Conservation (phyloP, 768 basidiomycete species). For the Trametes villosa region DNA sequence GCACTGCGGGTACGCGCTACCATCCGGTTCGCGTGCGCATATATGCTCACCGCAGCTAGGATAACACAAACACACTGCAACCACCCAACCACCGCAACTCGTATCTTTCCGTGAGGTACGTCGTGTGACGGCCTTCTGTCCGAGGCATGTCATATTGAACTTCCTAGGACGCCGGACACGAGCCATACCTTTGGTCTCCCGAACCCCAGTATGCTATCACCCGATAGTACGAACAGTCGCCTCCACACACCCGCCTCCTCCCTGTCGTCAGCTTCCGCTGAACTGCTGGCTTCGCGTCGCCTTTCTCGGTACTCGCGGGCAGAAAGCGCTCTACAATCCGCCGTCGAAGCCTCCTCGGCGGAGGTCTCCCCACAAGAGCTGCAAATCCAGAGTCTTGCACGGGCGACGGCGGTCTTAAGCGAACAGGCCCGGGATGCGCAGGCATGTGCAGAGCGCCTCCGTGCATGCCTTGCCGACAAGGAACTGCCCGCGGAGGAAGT, state of each 20-base stretch:
- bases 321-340: conserved; percentile 46
- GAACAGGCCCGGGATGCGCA: conserved; percentile 51
- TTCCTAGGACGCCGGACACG: conserved; percentile 25
- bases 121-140: not conserved
- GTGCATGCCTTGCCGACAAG: conserved; percentile 42
- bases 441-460: conserved; percentile 46
- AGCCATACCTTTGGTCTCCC: conserved; percentile 29
- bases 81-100: conserved; percentile 4
- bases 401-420: conserved; percentile 47
- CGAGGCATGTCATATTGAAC: not conserved
- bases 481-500: conserved; percentile 38
- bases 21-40: not conserved
- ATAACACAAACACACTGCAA: not conserved
- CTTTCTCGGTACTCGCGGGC: conserved; percentile 49
- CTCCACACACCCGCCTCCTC: not conserved
- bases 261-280: conserved; percentile 4
- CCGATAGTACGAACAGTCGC: not conserved
- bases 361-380: conserved; percentile 47
- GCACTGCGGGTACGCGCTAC: not conserved
- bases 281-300: conserved; percentile 28
- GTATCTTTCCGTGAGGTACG: conserved; percentile 13
- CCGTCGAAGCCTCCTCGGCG: conserved; percentile 38
- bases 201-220: conserved; percentile 20
- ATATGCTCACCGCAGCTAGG: not conserved
- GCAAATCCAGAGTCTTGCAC: conserved; percentile 51